Evolutionary conservation across 2,329 filamentous ascomycete species (phyloP), one percentile per base, ranked within the genome.

Genomic region (Fusarium abutilonis): DNA sequence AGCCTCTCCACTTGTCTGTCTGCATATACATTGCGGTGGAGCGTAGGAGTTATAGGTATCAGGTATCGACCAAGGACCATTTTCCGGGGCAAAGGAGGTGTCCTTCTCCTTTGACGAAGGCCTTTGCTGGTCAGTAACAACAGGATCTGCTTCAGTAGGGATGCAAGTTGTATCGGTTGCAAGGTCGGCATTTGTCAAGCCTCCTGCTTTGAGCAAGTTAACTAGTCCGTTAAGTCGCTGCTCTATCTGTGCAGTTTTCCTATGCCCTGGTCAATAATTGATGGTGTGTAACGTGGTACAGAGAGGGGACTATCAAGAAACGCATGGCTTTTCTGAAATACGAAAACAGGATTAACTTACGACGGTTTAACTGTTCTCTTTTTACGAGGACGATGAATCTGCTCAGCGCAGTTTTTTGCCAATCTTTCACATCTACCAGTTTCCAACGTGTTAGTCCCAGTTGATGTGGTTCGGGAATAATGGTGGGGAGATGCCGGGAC

Each of bases 311-410:
- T n/a, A n/a, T 34, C 31, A 34, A 15, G 6, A 35, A 15, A 13
- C 9, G 6, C 21, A 4, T 26, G 23, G 19, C 19, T 19, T 19
- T 19, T 19, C 19, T 8, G 23, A 3, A 26, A 28, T 26, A 21
- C 9, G 6, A 9, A 28, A 23, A 26, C 29, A 8, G 17, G 28
- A 44, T 3, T 10, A 3, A 77, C 81, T 76, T 72, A 83, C 82
- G 81, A 83, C 29, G 80, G 79, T 56, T 80, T 82, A 31, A 73
- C 74, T 29, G 80, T 78, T 63, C 82, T 75, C 73, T 83, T 84
- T 70, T 84, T 84, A 28, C 82, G 76, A 4, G 80, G 80, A 21
- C 76, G 77, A 63, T 82, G 81, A 23, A 82, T 69, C 63, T 84
- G 81, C 10, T 73, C 74, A 0, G 75, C 71, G 56, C 82, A 84